Evolutionary conservation across 345 rosid species (phyloP).

Genomic region (Euclidium syriacum): DNA sequence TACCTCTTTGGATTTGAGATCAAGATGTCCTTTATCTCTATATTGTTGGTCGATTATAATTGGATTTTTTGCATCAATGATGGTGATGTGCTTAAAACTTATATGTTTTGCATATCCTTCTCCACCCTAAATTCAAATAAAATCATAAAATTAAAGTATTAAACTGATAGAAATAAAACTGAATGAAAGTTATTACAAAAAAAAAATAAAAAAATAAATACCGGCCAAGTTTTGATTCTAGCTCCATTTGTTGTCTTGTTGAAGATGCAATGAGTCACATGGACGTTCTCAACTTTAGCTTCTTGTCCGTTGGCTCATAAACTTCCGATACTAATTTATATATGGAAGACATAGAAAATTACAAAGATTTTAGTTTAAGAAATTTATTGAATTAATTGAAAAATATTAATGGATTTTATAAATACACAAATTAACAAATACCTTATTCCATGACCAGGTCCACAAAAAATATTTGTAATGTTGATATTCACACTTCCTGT

Average conservation of each 20-base stretch:
- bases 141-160: too few species aligned
- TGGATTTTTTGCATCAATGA: slow-evolving; percentile 10
- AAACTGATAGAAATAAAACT: not conserved
- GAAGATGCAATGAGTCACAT: slow-evolving; percentile 7
- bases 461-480: not conserved
- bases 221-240: slow-evolving; percentile 18
- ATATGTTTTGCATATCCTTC: slow-evolving; percentile 3
- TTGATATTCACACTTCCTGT: slow-evolving; percentile 1
- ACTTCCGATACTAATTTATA: slow-evolving; percentile 5
- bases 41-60: slow-evolving; percentile 17
- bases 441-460: slow-evolving; percentile 21
- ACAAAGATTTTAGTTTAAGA: not conserved
- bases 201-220: not conserved
- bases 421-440: not conserved
- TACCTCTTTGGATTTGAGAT: not conserved
- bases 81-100: not conserved
- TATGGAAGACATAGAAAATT: not conserved
- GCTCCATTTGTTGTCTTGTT: slow-evolving; percentile 19
- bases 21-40: not conserved
- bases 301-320: slow-evolving; percentile 5
- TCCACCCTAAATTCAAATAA: slow-evolving; percentile 24
- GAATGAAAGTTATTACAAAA: not conserved
- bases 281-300: not conserved
- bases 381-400: not conserved
- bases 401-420: too few species aligned